Percentiles rank a stretch among this genome's conserved stretches.
These are phyloP conservation scores for Annona cherimola DNA, from an alignment of 164 flowering plant species.

Conservation along the genomic window DNA sequence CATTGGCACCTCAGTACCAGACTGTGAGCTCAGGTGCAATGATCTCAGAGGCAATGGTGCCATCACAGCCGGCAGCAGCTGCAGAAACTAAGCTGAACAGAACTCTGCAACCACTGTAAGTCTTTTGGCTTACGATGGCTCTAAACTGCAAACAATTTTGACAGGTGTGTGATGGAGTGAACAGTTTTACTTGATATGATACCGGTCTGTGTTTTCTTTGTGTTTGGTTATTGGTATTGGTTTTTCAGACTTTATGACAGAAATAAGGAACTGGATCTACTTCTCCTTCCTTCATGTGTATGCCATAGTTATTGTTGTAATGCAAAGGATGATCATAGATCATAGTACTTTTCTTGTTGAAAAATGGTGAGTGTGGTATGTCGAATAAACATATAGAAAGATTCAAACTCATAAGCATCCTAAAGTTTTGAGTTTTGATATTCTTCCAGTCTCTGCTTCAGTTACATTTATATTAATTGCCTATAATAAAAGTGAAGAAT, in stretches of 20 bases:
- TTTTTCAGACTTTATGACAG: constrained; percentile 38
- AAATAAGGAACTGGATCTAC: constrained; percentile 41
- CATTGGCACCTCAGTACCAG: constrained; percentile 66
- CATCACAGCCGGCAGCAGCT: constrained; percentile 17
- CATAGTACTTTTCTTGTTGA: constrained; percentile 3
- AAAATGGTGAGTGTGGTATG: constrained; percentile 4
- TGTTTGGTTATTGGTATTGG: constrained; percentile 29
- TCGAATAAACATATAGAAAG: constrained; percentile 9
- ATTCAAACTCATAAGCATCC: neutral
- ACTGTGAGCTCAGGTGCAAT: constrained; percentile 49
- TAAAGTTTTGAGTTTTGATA: neutral
- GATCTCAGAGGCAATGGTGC: constrained; percentile 39
- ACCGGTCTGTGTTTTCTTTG: constrained; percentile 10
- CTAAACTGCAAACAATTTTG: constrained; percentile 41
- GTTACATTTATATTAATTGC: neutral
- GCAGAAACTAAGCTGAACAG: constrained; percentile 51
- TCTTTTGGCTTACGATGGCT: constrained; percentile 3
- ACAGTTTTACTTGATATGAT: constrained; percentile 23
- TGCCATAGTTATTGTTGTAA: constrained; percentile 16
- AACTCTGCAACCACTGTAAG: constrained; percentile 44
- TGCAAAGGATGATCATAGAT: constrained; percentile 5
- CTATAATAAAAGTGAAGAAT: neutral
- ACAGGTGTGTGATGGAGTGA: constrained; percentile 19
- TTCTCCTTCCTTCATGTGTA: constrained; percentile 12
- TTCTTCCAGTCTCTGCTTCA: neutral